A percentile compares a stretch with the other conserved stretches of the same genome.
Evolutionary conservation across 1,284 basidiomycete species (phyloP).

Genomic region (Cutaneotrichosporon dermatis): DNA sequence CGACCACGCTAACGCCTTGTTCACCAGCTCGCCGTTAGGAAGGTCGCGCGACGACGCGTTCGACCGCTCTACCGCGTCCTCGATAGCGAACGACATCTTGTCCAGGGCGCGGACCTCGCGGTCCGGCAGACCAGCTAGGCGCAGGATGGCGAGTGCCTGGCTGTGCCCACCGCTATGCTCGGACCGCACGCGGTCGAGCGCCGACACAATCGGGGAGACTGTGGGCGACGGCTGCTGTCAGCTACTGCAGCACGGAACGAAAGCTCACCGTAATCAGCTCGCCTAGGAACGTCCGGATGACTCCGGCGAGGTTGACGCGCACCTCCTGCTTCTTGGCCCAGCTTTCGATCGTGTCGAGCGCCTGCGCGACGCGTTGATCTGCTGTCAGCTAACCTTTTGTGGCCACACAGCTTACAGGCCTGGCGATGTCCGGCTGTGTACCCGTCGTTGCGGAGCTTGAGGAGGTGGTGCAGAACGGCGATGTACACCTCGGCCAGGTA

Average conservation of each 20-base stretch:
- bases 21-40: neutral
- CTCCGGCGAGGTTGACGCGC: neutral
- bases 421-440: neutral
- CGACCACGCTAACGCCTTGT: neutral
- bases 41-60: neutral
- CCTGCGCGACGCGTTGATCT: neutral
- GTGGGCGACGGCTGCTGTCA: slow-evolving; percentile 1
- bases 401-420: neutral
- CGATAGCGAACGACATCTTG: neutral
- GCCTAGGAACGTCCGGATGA: slow-evolving; percentile 1
- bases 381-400: neutral
- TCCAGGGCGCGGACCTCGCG: slow-evolving; percentile 1
- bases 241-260: neutral
- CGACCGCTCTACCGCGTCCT: slow-evolving; percentile 1
- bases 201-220: neutral
- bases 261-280: neutral
- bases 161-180: neutral
- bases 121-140: neutral
- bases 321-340: slow-evolving; percentile 1
- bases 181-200: slow-evolving; percentile 3
- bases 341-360: neutral
- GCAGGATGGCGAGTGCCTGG: slow-evolving; percentile 1
- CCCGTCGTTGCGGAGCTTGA: slow-evolving; percentile 1
- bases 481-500: slow-evolving; percentile 3
- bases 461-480: slow-evolving; percentile 1